Evolutionary conservation across 805 yeast species (phyloP).

Genomic region (Pichia occidentalis): DNA sequence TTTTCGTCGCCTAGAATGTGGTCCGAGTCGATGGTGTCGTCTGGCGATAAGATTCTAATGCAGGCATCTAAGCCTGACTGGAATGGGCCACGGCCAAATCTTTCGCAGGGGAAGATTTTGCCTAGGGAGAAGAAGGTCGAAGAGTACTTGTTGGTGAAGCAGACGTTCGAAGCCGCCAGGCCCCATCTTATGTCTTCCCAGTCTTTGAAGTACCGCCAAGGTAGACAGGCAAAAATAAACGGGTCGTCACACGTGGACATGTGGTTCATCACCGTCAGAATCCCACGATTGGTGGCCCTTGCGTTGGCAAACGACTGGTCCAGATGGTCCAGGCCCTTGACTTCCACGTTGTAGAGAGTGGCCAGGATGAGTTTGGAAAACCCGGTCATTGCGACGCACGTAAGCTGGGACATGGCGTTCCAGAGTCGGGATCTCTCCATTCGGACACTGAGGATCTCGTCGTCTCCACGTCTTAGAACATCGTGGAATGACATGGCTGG

Average conservation of each 20-base stretch:
- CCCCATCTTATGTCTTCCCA: slow-evolving; percentile 84
- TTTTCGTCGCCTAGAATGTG: slow-evolving; percentile 22
- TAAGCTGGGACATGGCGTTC: slow-evolving; percentile 62
- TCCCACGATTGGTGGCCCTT: slow-evolving; percentile 59
- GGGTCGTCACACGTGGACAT: slow-evolving; percentile 94
- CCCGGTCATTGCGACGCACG: slow-evolving; percentile 60
- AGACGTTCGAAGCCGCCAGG: slow-evolving; percentile 85
- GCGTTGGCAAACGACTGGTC: slow-evolving; percentile 61
- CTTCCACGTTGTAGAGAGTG: slow-evolving; percentile 55
- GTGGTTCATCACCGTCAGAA: slow-evolving; percentile 86
- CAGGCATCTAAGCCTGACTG: slow-evolving; percentile 89
- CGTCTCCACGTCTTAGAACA: slow-evolving; percentile 68
- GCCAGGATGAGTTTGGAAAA: slow-evolving; percentile 56
- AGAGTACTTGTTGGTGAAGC: slow-evolving; percentile 54
- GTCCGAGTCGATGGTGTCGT: slow-evolving; percentile 51
- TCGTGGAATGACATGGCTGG: slow-evolving; percentile 56
- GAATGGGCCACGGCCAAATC: slow-evolving; percentile 92
- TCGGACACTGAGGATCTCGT: slow-evolving; percentile 43
- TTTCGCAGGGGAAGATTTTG: slow-evolving; percentile 74
- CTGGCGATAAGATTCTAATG: slow-evolving; percentile 70
- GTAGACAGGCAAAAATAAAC: slow-evolving; percentile 77
- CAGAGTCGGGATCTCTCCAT: slow-evolving; percentile 56
- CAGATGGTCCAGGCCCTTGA: slow-evolving; percentile 57
- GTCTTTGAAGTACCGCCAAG: slow-evolving; percentile 57
- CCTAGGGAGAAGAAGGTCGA: slow-evolving; percentile 76